A percentile compares a stretch with the other conserved stretches of the same genome.
These are phyloP conservation scores for Backusella luteola DNA, from an alignment of 192 early-diverging fungal genomes.

Conservation along the genomic window DNA sequence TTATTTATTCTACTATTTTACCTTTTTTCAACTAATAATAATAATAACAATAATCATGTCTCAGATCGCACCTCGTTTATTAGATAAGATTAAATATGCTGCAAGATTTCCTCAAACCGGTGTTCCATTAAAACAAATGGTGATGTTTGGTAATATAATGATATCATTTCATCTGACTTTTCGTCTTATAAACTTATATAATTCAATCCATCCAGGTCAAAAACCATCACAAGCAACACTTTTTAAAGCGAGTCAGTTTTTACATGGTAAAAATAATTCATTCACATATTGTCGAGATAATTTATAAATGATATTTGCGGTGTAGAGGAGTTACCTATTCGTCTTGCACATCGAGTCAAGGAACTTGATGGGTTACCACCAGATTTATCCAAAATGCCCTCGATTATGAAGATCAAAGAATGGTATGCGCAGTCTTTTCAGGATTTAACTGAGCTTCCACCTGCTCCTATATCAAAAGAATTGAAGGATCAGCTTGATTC, in stretches of 20 bases:
- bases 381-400: constrained; percentile 87
- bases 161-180: neutral
- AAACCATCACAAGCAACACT: constrained; percentile 73
- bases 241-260: constrained; percentile 74
- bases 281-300: too few relatives aligned
- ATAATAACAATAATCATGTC: constrained; percentile 19
- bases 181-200: neutral
- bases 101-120: constrained; percentile 87
- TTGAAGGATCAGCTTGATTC: constrained; percentile 23
- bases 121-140: constrained; percentile 94
- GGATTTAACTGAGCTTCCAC: constrained; percentile 7
- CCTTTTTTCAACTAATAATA: neutral
- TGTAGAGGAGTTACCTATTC: constrained; percentile 85
- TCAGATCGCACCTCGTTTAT: constrained; percentile 57
- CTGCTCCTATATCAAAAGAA: neutral
- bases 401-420: constrained; percentile 85
- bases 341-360: constrained; percentile 90
- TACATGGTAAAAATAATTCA: constrained; percentile 44
- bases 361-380: constrained; percentile 91
- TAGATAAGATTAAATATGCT: constrained; percentile 74
- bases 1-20: neutral
- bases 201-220: constrained; percentile 34
- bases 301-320: neutral
- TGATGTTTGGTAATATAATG: constrained; percentile 69
- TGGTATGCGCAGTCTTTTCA: constrained; percentile 95